Evolutionary conservation across 2,329 filamentous ascomycete species (phyloP).

Genomic region (Monosporascus sp.): DNA sequence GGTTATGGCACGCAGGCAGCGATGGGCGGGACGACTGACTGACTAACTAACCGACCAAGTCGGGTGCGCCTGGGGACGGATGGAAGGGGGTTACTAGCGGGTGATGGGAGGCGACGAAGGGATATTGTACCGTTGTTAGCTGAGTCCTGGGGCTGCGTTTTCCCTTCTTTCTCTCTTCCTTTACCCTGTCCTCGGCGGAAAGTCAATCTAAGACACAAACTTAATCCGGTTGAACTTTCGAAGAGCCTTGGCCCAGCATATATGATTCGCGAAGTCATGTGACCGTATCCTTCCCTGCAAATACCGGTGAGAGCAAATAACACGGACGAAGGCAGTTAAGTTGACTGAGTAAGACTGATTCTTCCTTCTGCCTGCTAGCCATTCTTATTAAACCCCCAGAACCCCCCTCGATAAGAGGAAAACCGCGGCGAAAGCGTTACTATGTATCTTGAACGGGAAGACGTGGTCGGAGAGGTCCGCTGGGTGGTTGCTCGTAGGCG

Average conservation of each 20-base stretch:
- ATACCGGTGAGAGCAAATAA: not conserved
- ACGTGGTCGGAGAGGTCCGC: no score
- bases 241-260: not conserved
- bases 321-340: no score
- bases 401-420: no score
- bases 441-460: no score
- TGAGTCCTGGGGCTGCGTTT: not conserved
- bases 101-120: not conserved
- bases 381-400: no score
- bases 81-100: constrained; percentile 1
- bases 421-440: no score
- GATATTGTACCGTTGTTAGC: not conserved
- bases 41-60: not conserved
- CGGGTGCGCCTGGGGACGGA: not conserved
- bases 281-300: not conserved
- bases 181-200: not conserved
- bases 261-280: not conserved
- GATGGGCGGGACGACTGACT: not conserved
- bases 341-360: no score
- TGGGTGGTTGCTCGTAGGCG: no score
- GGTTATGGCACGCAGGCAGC: constrained; percentile 5
- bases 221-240: not conserved
- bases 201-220: not conserved
- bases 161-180: not conserved
- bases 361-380: no score